A percentile compares a stretch with the other conserved stretches of the same genome.
Conservation (phyloP, 2,329 filamentous ascomycete genomes). For the Exophiala calicioides region DNA sequence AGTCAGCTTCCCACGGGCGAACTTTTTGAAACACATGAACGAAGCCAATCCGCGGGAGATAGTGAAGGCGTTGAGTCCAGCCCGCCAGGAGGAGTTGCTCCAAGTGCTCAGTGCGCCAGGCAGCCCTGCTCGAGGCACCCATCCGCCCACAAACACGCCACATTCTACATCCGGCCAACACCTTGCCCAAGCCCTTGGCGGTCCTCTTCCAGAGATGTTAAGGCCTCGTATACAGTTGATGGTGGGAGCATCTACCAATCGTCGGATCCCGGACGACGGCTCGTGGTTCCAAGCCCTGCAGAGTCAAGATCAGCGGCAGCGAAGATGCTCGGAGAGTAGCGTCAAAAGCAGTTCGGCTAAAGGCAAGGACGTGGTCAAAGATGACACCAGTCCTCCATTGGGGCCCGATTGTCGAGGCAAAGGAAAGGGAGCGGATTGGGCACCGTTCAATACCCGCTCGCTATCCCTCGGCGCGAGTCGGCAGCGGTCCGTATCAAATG, state of each 20-base stretch:
- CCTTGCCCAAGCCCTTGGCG: slow-evolving; percentile 3
- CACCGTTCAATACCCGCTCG: slow-evolving; percentile 7
- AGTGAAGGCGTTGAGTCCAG: slow-evolving; percentile 24
- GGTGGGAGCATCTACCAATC: slow-evolving; percentile 2
- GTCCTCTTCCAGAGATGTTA: neutral
- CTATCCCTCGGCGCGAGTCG: slow-evolving; percentile 13
- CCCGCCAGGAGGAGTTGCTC: slow-evolving; percentile 32
- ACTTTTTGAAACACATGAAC: slow-evolving; percentile 41
- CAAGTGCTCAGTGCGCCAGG: slow-evolving; percentile 42
- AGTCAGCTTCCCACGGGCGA: slow-evolving; percentile 36
- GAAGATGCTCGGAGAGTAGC: slow-evolving; percentile 12
- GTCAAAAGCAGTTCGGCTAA: slow-evolving; percentile 5
- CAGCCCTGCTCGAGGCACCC: slow-evolving; percentile 21
- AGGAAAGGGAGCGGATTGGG: neutral
- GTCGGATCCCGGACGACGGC: neutral
- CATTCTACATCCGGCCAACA: slow-evolving; percentile 10
- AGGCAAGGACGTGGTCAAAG: slow-evolving; percentile 6
- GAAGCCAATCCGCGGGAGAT: slow-evolving; percentile 41
- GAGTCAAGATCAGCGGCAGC: slow-evolving; percentile 10
- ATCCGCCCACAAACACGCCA: slow-evolving; percentile 24
- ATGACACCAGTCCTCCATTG: slow-evolving; percentile 9
- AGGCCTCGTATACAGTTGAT: neutral
- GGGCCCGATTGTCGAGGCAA: slow-evolving; percentile 3
- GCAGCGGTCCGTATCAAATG: slow-evolving; percentile 21
- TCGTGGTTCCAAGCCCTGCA: slow-evolving; percentile 2